A percentile compares a stretch with the other conserved stretches of the same genome.
Evolutionary conservation across 148 eudicot genomes (phyloP).

Genomic region (Camellia granthamiana): DNA sequence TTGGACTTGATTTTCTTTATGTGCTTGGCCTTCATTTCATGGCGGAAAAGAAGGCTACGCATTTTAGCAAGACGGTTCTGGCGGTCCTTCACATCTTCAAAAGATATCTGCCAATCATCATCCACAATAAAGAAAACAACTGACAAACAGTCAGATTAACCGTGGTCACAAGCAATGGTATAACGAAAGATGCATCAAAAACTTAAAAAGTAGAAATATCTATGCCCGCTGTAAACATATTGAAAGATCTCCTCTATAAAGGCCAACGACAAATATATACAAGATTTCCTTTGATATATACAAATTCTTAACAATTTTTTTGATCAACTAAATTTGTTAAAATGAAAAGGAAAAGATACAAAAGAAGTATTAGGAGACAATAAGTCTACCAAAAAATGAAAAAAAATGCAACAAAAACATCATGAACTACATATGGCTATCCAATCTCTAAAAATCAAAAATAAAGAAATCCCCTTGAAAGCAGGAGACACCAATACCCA

Average conservation of each 20-base stretch:
- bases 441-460: no score
- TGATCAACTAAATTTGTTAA: no score
- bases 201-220: background rate
- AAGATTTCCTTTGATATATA: background rate
- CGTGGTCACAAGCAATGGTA: background rate
- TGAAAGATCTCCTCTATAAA: background rate
- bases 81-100: constrained; percentile 78
- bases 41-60: constrained; percentile 86
- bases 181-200: constrained; percentile 10
- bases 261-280: background rate
- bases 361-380: no score
- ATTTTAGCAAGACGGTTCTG: constrained; percentile 80
- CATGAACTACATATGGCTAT: no score
- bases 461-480: no score
- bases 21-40: constrained; percentile 85
- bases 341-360: no score
- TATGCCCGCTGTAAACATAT: background rate
- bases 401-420: no score
- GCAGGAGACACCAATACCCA: no score
- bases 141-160: background rate
- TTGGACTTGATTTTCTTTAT: constrained; percentile 87
- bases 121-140: constrained; percentile 8
- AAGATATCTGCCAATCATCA: constrained; percentile 50
- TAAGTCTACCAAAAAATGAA: no score
- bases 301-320: background rate